phyloP scores from a whole-genome alignment of 805 yeast species.

The Saturnispora bothae region DNA sequence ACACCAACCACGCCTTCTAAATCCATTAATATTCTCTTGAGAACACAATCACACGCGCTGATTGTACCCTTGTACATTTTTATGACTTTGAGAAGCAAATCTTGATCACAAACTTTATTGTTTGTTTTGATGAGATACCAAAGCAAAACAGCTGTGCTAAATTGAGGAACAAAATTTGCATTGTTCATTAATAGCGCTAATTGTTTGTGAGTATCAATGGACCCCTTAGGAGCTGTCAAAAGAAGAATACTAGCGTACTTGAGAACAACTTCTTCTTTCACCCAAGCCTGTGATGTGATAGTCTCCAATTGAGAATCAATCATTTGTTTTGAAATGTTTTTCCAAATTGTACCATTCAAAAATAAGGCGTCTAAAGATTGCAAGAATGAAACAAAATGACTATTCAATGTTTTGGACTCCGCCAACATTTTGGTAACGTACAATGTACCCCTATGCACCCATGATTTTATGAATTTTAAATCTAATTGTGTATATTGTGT shows the following conservation, averaged over 20 bases:
- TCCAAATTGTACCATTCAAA: slow-evolving; percentile 26
- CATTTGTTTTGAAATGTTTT: slow-evolving; percentile 33
- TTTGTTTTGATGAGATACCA: slow-evolving; percentile 41
- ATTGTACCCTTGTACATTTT: slow-evolving; percentile 54
- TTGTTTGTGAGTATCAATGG: slow-evolving; percentile 37
- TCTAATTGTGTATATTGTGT: not conserved
- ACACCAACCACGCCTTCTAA: slow-evolving; percentile 41
- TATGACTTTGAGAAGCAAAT: slow-evolving; percentile 40
- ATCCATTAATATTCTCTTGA: slow-evolving; percentile 43
- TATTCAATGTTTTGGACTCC: slow-evolving; percentile 29
- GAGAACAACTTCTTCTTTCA: slow-evolving; percentile 31
- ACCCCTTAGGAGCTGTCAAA: slow-evolving; percentile 27
- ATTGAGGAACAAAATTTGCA: slow-evolving; percentile 22
- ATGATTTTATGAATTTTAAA: slow-evolving; percentile 26
- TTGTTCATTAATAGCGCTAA: slow-evolving; percentile 57
- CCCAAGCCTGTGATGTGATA: slow-evolving; percentile 40
- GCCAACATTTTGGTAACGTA: slow-evolving; percentile 58
- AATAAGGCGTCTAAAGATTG: slow-evolving; percentile 26
- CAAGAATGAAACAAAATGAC: slow-evolving; percentile 25
- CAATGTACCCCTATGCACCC: slow-evolving; percentile 50
- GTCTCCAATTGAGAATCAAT: slow-evolving; percentile 60
- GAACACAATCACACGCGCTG: slow-evolving; percentile 47
- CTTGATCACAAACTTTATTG: slow-evolving; percentile 32
- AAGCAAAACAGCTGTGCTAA: slow-evolving; percentile 36
- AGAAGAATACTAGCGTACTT: slow-evolving; percentile 34